Base-by-base conservation (phyloP, 371 early-diverging fungal species). In the Saksenaea vasiformis region DNA sequence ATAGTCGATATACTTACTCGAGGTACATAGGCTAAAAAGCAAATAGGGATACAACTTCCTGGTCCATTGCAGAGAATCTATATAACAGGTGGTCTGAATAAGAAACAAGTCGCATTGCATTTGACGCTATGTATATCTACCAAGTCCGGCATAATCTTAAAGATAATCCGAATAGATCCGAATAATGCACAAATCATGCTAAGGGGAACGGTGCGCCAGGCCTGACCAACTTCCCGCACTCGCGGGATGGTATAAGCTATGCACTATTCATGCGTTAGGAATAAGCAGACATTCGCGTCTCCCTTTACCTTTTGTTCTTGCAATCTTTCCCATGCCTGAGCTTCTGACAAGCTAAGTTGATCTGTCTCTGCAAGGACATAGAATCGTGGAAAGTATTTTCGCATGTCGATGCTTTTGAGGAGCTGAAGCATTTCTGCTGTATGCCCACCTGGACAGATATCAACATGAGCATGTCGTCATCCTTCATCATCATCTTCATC, bases 11-110 rank as follows among this genome's bases (percentile, higher is more conserved):
- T 51, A 37, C 77, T 62, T 77, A 91, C 88, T 62, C 84, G 76
- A 17, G 86, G 78, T 19, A 89, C n/a, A 69, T 83, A 84, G 1
- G 88, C 85, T 0, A 81, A 67, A 37, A 89, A 41, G 51, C 88
- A 85, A 5, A 93, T 73, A 1, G 95, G 90, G 9, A 98, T 84
- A 68, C 98, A 96, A n/a, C 91, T 97, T 7, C 96, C 97, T 0
- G 98, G 98, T 0, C 98, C 98, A 72, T 98, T 98, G 68, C 90
- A 91, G 15, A 96, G 37, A 9, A 96, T 79, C 91, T 89, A 61
- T 27, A 41, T 19, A 37, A 31, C 10, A 31, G 7, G 7, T 31
- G 31, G 24, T 47, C 26, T 14, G 27, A 19, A 13, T 61, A 61
- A 58, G 35, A 5, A 24, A 58, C 13, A 44, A 37, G 28, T 11